Base-by-base conservation (phyloP, 2,329 filamentous ascomycete species). In the Microcera coccophila region DNA sequence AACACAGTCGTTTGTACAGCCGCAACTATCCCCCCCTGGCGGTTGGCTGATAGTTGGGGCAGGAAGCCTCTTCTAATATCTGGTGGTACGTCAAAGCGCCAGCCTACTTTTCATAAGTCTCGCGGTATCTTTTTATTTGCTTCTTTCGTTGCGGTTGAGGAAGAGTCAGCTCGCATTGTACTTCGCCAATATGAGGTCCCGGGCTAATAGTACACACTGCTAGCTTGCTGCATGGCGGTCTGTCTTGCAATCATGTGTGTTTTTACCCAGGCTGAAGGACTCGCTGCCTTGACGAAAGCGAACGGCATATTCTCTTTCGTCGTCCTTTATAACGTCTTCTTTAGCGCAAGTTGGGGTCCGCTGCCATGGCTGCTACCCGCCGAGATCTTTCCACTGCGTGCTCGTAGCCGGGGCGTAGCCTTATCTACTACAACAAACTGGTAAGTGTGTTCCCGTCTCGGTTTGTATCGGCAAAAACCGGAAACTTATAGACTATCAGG, bases 351-450 rank as follows among this genome's bases (percentile, higher is more conserved):
- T 2, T 64, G 62, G 62, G 66, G 65, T 1, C 66, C 66, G 1
- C 65, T 69, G 50, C 63, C 63, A 1, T 69, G 67, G 66, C 50
- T 68, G 16, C 36, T 45, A 15, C 46, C 46, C 3, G 46, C 46
- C n/a, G 62, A 64, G 44, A 60, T 63, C 36, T 63, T 63, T 39
- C 62, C 62, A 1, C 57, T 66, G n/a, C 63, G 65, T 3, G 57
- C 58, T 11, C 61, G 65, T 20, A 66, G 62, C 41, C 67, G 68
- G 50, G 65, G 64, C 3, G 66, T 68, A 64, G 64, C 65, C 8
- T 49, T 68, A 11, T 60, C 64, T 9, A 68, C 65, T 1, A 62
- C 55, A 7, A 61, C 55, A 31, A 69, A 67, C 38, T 69, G 66
- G 66, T 50, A n/a, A n/a, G n/a, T n/a, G n/a, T n/a, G n/a, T n/a